Evolutionary conservation across 345 rosid species (phyloP), one percentile per base, ranked within the genome.

Genomic region (Lepidium africanum): DNA sequence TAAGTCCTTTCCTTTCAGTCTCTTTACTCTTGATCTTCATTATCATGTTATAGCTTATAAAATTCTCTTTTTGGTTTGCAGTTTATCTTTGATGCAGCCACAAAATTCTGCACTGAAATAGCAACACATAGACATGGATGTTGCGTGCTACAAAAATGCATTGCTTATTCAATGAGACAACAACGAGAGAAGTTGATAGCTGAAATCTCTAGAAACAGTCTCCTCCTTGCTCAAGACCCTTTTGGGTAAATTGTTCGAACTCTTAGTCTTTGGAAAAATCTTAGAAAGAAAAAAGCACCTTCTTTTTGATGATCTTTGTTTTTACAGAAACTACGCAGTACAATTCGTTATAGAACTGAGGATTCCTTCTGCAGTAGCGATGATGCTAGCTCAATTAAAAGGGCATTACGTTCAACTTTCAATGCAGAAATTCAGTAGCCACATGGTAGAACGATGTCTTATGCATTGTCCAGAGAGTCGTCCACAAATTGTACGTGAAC

Each of bases 121-220:
- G 89, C 83, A 56, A 84, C 86, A 14, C 84, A 84, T 73, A 65
- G 81, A 47, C 89, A 84, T 52, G 89, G 89, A 32, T 84, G 89
- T 17, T 84, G 89, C 42, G 89, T 84, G 9, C 82, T 84, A n/a
- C 89, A 84, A 57, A 75, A 76, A 51, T 84, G 89, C 75, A 79
- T 84, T 48, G 79, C 77, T 51, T 78, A 75, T 62, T 84, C 86
- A 63, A 75, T 59, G 63, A 85, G 83, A 32, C 75, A 80, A 55
- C 73, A 80, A 30, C 62, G 79, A 67, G 80, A 79, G 49, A 75
- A 64, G 1, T 63, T 84, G 36, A 76, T 84, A 4, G 38, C 78
- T 25, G 82, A 80, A 50, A 84, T 82, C 40, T 76, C 84, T 6
- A 50, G 70, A 35, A 82, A 79, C 62, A 84, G 83, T 39, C 80